phyloP scores from a whole-genome alignment of 495 filamentous ascomycete genomes.

The Friedmanniomyces simplex region DNA sequence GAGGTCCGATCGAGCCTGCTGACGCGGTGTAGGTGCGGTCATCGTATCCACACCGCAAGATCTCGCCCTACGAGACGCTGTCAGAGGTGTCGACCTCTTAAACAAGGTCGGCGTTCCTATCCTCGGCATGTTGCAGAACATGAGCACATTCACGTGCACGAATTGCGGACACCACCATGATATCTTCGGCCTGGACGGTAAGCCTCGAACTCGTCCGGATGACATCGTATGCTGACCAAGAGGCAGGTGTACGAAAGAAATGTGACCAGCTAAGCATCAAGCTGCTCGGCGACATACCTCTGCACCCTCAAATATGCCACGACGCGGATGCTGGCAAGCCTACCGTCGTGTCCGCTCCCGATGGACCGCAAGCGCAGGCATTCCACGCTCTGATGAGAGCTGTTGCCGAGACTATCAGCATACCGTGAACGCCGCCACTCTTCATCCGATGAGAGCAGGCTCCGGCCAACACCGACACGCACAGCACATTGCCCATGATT shows the following conservation, averaged over 20 bases:
- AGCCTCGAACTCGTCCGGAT: neutral
- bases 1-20: neutral
- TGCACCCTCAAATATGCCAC: constrained; percentile 76
- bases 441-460: too few species aligned
- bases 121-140: constrained; percentile 92
- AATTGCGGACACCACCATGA: constrained; percentile 61
- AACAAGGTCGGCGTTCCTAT: constrained; percentile 65
- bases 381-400: constrained; percentile 38
- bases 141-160: constrained; percentile 79
- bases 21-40: constrained; percentile 48
- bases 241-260: constrained; percentile 31
- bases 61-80: constrained; percentile 75
- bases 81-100: constrained; percentile 88
- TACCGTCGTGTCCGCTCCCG: constrained; percentile 77
- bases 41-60: constrained; percentile 92
- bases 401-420: neutral
- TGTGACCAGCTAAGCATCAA: constrained; percentile 58
- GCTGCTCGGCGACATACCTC: constrained; percentile 78
- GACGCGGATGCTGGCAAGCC: constrained; percentile 85
- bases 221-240: neutral
- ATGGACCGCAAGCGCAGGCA: constrained; percentile 55
- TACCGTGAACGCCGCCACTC: neutral
- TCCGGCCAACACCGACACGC: too few species aligned
- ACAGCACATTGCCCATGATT: too few species aligned
- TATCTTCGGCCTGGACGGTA: constrained; percentile 60